phyloP scores from a whole-genome alignment of 352 stramenopile species.

The Globisporangium acanthophoron region DNA sequence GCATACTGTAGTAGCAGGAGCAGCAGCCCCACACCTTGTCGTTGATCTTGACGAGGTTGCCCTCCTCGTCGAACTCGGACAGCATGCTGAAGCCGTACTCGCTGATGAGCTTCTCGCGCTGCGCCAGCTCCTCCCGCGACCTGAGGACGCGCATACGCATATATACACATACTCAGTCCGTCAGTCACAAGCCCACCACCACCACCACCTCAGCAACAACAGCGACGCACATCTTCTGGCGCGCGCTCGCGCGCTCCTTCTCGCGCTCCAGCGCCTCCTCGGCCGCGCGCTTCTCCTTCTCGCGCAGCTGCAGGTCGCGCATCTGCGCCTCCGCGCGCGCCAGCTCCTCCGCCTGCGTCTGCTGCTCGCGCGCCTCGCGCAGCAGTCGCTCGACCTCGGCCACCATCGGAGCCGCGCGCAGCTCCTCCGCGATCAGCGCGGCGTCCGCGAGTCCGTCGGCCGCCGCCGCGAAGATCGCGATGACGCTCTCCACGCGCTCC shows the following conservation, averaged over 20 bases:
- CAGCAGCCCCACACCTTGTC: conserved; percentile 34
- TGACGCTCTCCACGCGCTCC: conserved; percentile 62
- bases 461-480: conserved; percentile 53
- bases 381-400: conserved; percentile 45
- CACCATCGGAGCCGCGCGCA: conserved; percentile 42
- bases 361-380: conserved; percentile 23
- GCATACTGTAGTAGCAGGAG: no score
- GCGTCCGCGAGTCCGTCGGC: conserved; percentile 44
- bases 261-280: conserved; percentile 47
- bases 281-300: conserved; percentile 54
- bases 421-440: conserved; percentile 25
- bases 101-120: conserved; percentile 73
- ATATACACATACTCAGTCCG: background rate
- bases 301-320: conserved; percentile 47
- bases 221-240: conserved; percentile 49
- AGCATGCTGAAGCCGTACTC: conserved; percentile 75
- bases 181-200: background rate
- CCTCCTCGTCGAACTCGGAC: conserved; percentile 81
- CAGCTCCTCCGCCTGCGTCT: conserved; percentile 30
- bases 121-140: conserved; percentile 60
- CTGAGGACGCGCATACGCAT: background rate
- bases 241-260: conserved; percentile 52
- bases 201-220: background rate
- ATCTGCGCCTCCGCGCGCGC: conserved; percentile 39
- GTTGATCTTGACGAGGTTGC: conserved; percentile 72